Evolutionary conservation across 306 rosid genomes (phyloP).

Genomic region (Sindora glabra): DNA sequence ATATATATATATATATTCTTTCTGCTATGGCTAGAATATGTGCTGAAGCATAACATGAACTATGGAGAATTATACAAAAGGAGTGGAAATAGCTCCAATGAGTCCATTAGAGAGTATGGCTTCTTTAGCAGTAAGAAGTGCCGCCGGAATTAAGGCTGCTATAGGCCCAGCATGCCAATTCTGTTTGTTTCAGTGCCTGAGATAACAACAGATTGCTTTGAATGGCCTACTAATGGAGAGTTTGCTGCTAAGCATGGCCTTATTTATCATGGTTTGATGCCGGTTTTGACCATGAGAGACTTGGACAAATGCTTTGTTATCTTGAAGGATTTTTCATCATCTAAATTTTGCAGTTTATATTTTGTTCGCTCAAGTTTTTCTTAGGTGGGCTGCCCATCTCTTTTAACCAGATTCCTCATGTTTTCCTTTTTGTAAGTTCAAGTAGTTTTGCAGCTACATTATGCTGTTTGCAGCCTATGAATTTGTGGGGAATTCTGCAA

Average conservation of each 20-base stretch:
- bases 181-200: slow-evolving; percentile 41
- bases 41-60: slow-evolving; percentile 18
- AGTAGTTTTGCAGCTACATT: too few relatives aligned
- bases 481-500: too few relatives aligned
- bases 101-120: slow-evolving; percentile 32
- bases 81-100: slow-evolving; percentile 9
- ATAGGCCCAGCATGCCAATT: slow-evolving; percentile 54
- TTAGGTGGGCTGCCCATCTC: too few relatives aligned
- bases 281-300: too few relatives aligned
- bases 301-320: too few relatives aligned
- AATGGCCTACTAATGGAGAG: slow-evolving; percentile 24
- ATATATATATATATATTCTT: too few relatives aligned
- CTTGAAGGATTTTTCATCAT: too few relatives aligned
- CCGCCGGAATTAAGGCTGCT: slow-evolving; percentile 19
- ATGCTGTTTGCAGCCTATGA: too few relatives aligned
- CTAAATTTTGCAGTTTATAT: too few relatives aligned
- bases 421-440: too few relatives aligned
- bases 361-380: too few relatives aligned
- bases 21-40: slow-evolving; percentile 36
- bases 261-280: slow-evolving; percentile 10
- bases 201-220: slow-evolving; percentile 30
- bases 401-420: too few relatives aligned
- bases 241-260: slow-evolving; percentile 14
- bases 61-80: slow-evolving; percentile 16
- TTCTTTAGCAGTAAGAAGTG: slow-evolving; percentile 24